Evolutionary conservation across 139 green algal species (phyloP), one percentile per base, ranked within the genome.

Genomic region (Auxenochlorella protothecoides): DNA sequence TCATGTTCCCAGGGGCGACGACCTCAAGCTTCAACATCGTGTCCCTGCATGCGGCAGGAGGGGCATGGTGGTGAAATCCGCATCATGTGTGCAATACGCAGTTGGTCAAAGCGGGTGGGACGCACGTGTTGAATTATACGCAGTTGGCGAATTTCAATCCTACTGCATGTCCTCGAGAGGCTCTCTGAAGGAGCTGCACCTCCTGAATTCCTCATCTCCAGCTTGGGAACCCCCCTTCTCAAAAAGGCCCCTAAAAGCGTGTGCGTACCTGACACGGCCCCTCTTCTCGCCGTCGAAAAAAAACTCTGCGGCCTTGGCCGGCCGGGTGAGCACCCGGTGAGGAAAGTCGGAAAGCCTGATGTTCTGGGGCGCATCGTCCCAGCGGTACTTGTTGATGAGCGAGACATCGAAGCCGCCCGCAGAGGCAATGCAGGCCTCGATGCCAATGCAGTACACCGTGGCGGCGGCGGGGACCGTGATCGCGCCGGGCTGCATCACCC

Each of bases 341-440:
- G 79, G 83, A 59, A 91, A 53, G 51, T 88, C 65, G 5, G 69
- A 63, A 63, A 92, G 74, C 55, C 78, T 55, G 16, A 89, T 80
- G 27, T 44, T 44, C 27, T 5, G 8, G n/a, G 27, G 52, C 7
- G 2, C 11, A 44, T 64, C n/a, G 2, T 2, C 67, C 5, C 57
- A 87, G 78, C 88, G 77, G 80, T 90, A 92, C 59, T 85, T 90
- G 76, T 95, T 84, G 64, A 93, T 68, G 5, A 68, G n/a, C 0
- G 72, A 76, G 61, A 95, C 68, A 51, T 91, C 78, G 10, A 91
- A 86, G 5, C 87, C 87, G 27, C 64, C n/a, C 4, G 89, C 77
- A 3, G 70, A 11, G 5, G 55, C 56, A 0, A 80, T 85, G 3
- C 79, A 61, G 59, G 79, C 70, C 82, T 95, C 85, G 44, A 95